Evolutionary conservation across 2,329 filamentous ascomycete species (phyloP).

Genomic region (Pseudogymnoascus sp.): DNA sequence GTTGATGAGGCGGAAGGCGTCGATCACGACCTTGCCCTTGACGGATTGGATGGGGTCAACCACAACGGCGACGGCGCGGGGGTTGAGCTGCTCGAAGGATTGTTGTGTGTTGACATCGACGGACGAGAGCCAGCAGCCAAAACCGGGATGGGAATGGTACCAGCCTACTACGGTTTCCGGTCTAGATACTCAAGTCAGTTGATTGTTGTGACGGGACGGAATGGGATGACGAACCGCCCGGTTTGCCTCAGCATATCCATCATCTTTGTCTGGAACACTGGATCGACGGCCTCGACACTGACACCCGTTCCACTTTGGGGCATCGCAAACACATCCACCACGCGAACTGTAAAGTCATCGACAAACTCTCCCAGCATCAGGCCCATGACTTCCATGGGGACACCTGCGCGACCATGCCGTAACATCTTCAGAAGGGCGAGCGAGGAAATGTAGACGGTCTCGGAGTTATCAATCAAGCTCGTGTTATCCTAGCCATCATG

Average conservation of each 20-base stretch:
- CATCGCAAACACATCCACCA: constrained; percentile 99
- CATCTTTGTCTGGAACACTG: constrained; percentile 99
- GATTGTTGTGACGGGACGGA: constrained; percentile 9
- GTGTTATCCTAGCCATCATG: constrained; percentile 61
- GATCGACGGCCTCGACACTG: constrained; percentile 95
- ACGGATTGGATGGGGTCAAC: constrained; percentile 98
- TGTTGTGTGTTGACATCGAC: constrained; percentile 99
- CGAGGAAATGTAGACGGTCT: constrained; percentile 98
- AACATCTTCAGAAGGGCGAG: constrained; percentile 97
- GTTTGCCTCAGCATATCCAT: constrained; percentile 99
- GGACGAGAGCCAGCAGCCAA: constrained; percentile 97
- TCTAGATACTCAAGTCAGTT: constrained; percentile 37
- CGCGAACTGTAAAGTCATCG: constrained; percentile 96
- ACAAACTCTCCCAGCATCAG: constrained; percentile 98
- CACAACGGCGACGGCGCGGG: constrained; percentile 92
- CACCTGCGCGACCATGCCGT: constrained; percentile 90
- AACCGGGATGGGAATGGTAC: constrained; percentile 99
- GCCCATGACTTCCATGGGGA: constrained; percentile 99
- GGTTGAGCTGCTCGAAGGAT: constrained; percentile 98
- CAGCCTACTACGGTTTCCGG: constrained; percentile 96
- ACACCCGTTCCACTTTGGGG: constrained; percentile 97
- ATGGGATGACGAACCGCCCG: constrained; percentile 58
- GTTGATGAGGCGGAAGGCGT: constrained; percentile 97
- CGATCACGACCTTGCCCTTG: constrained; percentile 98
- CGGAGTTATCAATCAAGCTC: constrained; percentile 94